Evolutionary conservation across 371 early-diverging fungal species (phyloP).

Genomic region (Mucor saturninus): DNA sequence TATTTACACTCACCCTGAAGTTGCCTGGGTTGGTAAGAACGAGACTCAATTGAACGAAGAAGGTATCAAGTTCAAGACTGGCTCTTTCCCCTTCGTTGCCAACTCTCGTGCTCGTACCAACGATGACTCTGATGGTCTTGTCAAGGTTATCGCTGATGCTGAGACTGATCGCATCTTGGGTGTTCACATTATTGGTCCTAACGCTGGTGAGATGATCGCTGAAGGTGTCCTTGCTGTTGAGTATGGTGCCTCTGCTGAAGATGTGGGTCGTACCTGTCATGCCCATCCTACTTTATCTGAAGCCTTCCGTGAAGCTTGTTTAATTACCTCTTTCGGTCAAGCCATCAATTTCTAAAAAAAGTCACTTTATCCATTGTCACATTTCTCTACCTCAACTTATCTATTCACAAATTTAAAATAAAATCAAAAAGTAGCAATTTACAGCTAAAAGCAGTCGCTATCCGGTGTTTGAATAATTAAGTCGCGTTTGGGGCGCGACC

Average conservation of each 20-base stretch:
- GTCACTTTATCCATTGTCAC: too few relatives aligned
- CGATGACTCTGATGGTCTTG: constrained; percentile 90
- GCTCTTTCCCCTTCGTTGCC: constrained; percentile 94
- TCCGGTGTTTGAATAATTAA: too few relatives aligned
- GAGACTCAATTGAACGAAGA: constrained; percentile 91
- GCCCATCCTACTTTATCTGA: constrained; percentile 97
- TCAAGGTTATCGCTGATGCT: constrained; percentile 95
- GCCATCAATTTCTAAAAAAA: constrained; percentile 35
- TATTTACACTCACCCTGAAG: constrained; percentile 98
- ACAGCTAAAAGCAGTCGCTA: too few relatives aligned
- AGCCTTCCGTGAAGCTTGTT: constrained; percentile 97
- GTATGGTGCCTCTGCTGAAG: constrained; percentile 95
- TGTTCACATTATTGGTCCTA: constrained; percentile 96
- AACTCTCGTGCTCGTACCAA: constrained; percentile 98
- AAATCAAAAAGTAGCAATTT: too few relatives aligned
- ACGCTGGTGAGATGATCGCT: constrained; percentile 98
- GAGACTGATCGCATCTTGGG: constrained; percentile 97
- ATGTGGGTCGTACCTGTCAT: constrained; percentile 96
- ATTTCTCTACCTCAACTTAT: too few relatives aligned
- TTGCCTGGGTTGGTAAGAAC: constrained; percentile 97
- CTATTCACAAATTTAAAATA: too few relatives aligned
- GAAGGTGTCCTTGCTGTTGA: constrained; percentile 97
- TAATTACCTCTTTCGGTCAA: constrained; percentile 77
- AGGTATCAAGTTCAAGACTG: constrained; percentile 86
- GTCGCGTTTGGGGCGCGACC: too few relatives aligned